Conservation (phyloP, 768 basidiomycete species). For the Auricularia cornea region DNA sequence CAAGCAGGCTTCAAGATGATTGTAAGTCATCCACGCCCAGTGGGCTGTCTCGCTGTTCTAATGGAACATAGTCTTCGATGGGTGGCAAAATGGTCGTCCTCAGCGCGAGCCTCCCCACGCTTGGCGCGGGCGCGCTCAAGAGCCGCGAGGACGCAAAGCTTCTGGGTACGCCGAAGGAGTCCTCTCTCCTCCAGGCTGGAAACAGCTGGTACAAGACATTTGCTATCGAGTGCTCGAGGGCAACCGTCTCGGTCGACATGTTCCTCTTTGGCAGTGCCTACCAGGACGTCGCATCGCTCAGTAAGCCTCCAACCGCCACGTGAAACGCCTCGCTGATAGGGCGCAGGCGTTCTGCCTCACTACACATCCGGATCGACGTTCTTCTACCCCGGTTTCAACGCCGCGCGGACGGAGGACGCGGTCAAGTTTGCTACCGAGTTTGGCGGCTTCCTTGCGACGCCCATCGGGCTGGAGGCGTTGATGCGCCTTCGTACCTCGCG, state of each 20-base stretch:
- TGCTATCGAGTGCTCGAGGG: conserved; percentile 97
- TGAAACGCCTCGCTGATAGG: neutral
- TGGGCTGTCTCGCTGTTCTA: neutral
- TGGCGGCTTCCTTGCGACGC: conserved; percentile 84
- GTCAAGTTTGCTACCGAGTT: conserved; percentile 98
- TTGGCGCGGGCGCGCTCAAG: conserved; percentile 88
- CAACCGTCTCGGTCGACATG: conserved; percentile 98
- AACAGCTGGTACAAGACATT: conserved; percentile 97
- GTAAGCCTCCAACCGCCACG: conserved; percentile 30
- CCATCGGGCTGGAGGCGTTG: conserved; percentile 95
- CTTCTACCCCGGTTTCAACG: conserved; percentile 98
- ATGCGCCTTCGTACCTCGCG: conserved; percentile 97
- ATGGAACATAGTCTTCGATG: conserved; percentile 59
- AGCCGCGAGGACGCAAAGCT: conserved; percentile 95
- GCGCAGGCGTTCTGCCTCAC: conserved; percentile 80
- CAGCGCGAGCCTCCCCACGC: conserved; percentile 74
- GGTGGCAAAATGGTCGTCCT: conserved; percentile 91
- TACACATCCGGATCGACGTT: conserved; percentile 98
- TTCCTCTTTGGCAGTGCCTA: conserved; percentile 93
- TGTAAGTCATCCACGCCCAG: conserved; percentile 32
- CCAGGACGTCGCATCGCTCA: conserved; percentile 92
- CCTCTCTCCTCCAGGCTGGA: conserved; percentile 83
- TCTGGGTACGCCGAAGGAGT: conserved; percentile 94
- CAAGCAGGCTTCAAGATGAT: conserved; percentile 96
- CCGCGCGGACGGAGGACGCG: conserved; percentile 87